phyloP scores from a whole-genome alignment of 1,284 basidiomycete species.

The Coniferiporia sulphurascens region DNA sequence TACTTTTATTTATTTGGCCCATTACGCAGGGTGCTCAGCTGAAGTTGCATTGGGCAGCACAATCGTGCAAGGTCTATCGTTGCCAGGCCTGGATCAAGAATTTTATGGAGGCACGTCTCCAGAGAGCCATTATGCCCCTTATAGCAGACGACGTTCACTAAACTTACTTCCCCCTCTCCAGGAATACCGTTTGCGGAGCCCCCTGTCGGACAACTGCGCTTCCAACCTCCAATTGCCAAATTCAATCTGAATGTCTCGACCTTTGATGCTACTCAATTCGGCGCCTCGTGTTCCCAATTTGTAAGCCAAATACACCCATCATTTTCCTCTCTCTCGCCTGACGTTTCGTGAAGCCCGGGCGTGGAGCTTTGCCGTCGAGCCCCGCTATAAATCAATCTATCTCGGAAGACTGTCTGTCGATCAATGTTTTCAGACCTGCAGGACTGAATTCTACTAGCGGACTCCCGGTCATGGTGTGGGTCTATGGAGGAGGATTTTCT shows the following conservation, averaged over 20 bases:
- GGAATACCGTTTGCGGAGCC: constrained; percentile 66
- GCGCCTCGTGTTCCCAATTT: constrained; percentile 52
- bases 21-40: background rate
- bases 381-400: background rate
- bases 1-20: background rate
- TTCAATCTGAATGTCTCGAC: constrained; percentile 28
- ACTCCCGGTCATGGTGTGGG: constrained; percentile 37
- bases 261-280: constrained; percentile 44
- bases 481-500: constrained; percentile 9
- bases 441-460: constrained; percentile 20
- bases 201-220: constrained; percentile 49
- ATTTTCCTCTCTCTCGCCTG: background rate
- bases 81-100: constrained; percentile 3
- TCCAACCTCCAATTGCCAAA: constrained; percentile 54
- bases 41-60: background rate
- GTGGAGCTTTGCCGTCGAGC: too few relatives aligned
- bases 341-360: too few relatives aligned
- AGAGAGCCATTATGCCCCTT: background rate
- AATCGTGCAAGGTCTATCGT: background rate
- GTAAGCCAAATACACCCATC: constrained; percentile 17
- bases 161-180: background rate
- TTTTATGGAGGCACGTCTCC: constrained; percentile 3
- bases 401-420: constrained; percentile 43
- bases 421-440: constrained; percentile 42
- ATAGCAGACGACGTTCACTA: background rate